phyloP scores from a whole-genome alignment of 768 basidiomycete genomes.

The Leccinum subtestaceum region DNA sequence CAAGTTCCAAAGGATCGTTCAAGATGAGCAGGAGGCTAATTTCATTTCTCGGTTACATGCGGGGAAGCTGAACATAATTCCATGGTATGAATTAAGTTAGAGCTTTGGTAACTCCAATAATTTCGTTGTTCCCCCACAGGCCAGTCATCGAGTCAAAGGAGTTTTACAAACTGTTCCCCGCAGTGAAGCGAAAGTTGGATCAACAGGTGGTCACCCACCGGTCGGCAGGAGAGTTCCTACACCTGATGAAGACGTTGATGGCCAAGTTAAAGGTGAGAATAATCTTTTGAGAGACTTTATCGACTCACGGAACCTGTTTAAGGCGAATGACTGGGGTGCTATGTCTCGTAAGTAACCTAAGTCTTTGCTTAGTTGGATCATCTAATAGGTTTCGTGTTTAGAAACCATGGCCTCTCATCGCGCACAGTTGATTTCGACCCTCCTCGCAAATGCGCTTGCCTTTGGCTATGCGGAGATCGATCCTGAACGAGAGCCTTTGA shows the following conservation, averaged over 20 bases:
- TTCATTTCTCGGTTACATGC: conserved; percentile 60
- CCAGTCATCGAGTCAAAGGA: conserved; percentile 61
- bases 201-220: conserved; percentile 47
- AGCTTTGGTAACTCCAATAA: background rate
- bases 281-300: background rate
- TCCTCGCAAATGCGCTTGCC: conserved; percentile 47
- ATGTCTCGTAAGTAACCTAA: conserved; percentile 46
- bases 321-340: conserved; percentile 66
- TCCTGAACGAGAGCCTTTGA: conserved; percentile 47
- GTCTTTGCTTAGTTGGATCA: background rate
- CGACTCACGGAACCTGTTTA: background rate
- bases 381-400: conserved; percentile 15
- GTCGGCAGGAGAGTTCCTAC: conserved; percentile 53
- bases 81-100: conserved; percentile 38
- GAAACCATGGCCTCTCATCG: conserved; percentile 50
- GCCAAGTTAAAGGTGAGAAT: conserved; percentile 58
- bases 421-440: conserved; percentile 39
- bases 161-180: conserved; percentile 55
- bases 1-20: conserved; percentile 62
- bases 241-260: conserved; percentile 61
- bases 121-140: conserved; percentile 8
- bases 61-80: conserved; percentile 54
- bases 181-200: conserved; percentile 47
- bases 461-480: conserved; percentile 46
- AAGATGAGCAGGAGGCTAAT: conserved; percentile 57